These are phyloP conservation scores for Crucibulum laeve DNA, from an alignment of 768 basidiomycete species.

Conservation along the genomic window DNA sequence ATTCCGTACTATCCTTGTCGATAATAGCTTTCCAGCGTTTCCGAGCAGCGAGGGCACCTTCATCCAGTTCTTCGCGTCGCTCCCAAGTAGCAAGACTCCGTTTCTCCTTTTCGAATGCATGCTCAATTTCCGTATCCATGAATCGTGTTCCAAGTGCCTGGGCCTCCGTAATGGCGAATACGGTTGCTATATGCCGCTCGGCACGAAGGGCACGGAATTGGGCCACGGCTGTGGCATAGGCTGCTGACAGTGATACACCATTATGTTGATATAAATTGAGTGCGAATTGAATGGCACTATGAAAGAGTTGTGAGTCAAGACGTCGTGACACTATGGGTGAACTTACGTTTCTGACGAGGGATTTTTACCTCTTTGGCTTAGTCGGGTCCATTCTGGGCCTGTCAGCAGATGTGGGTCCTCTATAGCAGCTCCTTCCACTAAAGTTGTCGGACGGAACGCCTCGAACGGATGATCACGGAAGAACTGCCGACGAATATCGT, in stretches of 20 bases:
- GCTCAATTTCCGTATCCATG: conserved; percentile 54
- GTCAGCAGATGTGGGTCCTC: conserved; percentile 50
- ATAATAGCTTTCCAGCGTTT: conserved; percentile 78
- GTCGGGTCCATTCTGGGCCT: conserved; percentile 68
- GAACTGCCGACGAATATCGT: conserved; percentile 84
- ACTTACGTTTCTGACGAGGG: conserved; percentile 70
- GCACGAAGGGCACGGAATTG: conserved; percentile 90
- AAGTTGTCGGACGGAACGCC: conserved; percentile 72
- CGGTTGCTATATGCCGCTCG: conserved; percentile 73
- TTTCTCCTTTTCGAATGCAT: conserved; percentile 58
- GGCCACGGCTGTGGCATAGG: conserved; percentile 74
- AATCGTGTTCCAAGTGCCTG: conserved; percentile 68
- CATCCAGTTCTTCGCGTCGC: conserved; percentile 48
- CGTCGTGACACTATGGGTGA: conserved; percentile 4
- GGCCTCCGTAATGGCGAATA: conserved; percentile 79
- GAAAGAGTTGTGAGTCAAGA: conserved; percentile 8
- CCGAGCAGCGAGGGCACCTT: conserved; percentile 57
- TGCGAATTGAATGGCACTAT: conserved; percentile 77
- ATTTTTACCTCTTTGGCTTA: conserved; percentile 78
- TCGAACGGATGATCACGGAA: conserved; percentile 97
- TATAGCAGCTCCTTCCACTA: conserved; percentile 68
- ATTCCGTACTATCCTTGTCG: conserved; percentile 41
- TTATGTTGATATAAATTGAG: conserved; percentile 72
- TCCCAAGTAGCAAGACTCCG: conserved; percentile 57
- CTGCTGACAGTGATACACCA: conserved; percentile 59